These are phyloP conservation scores for Hanseniaspora meyeri DNA, from an alignment of 805 yeast genomes.

Conservation along the genomic window DNA sequence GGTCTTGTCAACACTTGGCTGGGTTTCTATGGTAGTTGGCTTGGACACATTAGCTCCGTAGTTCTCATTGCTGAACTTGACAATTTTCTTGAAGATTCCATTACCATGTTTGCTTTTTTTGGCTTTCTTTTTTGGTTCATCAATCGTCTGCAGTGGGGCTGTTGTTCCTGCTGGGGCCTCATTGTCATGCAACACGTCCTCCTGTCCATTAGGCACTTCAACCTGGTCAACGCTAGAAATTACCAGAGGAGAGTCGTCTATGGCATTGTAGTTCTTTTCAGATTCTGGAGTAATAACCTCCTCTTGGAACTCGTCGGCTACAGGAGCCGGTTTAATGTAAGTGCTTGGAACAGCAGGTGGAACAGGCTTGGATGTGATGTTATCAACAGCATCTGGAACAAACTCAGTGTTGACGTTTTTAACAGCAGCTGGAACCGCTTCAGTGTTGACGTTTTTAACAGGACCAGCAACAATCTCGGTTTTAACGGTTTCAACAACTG, in stretches of 20 bases:
- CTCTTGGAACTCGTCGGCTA: background rate
- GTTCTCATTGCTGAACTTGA: slow-evolving; percentile 10
- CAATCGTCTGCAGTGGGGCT: background rate
- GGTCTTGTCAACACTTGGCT: too few relatives aligned
- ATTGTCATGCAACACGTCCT: background rate
- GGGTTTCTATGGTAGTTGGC: too few relatives aligned
- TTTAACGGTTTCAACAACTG: too few relatives aligned
- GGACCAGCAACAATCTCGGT: too few relatives aligned
- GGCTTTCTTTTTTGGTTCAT: background rate
- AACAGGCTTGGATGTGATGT: too few relatives aligned
- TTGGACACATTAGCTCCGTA: slow-evolving; percentile 2
- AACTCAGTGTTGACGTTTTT: too few relatives aligned
- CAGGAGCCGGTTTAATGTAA: too few relatives aligned
- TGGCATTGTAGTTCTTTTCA: background rate
- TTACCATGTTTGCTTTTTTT: background rate
- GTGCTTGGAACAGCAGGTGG: too few relatives aligned
- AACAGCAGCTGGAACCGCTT: too few relatives aligned
- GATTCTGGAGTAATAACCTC: background rate
- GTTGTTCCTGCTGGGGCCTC: background rate
- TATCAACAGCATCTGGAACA: too few relatives aligned
- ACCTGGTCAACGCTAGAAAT: background rate
- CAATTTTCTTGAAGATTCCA: slow-evolving; percentile 1
- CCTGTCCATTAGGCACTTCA: background rate
- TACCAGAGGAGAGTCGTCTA: background rate
- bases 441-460: too few relatives aligned